phyloP scores from a whole-genome alignment of 768 basidiomycete genomes.

The Collybiopsis luxurians region DNA sequence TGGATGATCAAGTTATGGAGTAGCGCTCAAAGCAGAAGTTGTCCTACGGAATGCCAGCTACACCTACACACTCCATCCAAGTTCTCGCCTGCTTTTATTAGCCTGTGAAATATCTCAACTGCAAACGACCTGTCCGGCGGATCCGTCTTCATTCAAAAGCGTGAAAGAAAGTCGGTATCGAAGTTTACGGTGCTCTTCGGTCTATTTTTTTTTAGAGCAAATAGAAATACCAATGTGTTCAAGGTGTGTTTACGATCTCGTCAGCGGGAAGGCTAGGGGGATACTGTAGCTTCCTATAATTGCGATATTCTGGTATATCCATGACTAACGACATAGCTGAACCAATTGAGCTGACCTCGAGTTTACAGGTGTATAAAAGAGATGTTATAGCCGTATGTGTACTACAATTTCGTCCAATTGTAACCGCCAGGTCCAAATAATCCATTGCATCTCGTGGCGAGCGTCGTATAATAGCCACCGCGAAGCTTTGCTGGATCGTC shows the following conservation, averaged over 20 bases:
- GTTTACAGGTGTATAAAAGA: conserved; percentile 3
- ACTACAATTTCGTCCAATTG: not conserved
- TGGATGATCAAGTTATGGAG: conserved; percentile 93
- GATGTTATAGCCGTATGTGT: not conserved
- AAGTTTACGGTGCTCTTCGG: conserved; percentile 57
- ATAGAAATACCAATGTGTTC: conserved; percentile 16
- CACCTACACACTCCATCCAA: not conserved
- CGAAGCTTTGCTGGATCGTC: too few relatives aligned
- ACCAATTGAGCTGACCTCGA: not conserved
- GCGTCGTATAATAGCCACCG: not conserved
- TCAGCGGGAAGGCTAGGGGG: conserved; percentile 29
- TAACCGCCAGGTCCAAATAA: not conserved
- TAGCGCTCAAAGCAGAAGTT: conserved; percentile 54
- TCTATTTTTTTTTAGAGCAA: conserved; percentile 35
- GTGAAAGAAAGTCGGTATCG: conserved; percentile 90
- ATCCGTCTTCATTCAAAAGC: conserved; percentile 86
- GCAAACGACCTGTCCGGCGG: conserved; percentile 53
- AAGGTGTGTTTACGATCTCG: conserved; percentile 37
- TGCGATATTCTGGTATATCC: conserved; percentile 10
- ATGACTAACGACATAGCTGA: not conserved
- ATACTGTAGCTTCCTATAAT: conserved; percentile 26
- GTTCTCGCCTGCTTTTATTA: conserved; percentile 55
- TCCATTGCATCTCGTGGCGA: not conserved
- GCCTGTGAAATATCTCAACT: conserved; percentile 75
- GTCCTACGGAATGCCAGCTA: conserved; percentile 40